A percentile compares a stretch with the other conserved stretches of the same genome.
phyloP scores from a whole-genome alignment of 495 filamentous ascomycete genomes.

The Hypomontagnella submonticulosa region DNA sequence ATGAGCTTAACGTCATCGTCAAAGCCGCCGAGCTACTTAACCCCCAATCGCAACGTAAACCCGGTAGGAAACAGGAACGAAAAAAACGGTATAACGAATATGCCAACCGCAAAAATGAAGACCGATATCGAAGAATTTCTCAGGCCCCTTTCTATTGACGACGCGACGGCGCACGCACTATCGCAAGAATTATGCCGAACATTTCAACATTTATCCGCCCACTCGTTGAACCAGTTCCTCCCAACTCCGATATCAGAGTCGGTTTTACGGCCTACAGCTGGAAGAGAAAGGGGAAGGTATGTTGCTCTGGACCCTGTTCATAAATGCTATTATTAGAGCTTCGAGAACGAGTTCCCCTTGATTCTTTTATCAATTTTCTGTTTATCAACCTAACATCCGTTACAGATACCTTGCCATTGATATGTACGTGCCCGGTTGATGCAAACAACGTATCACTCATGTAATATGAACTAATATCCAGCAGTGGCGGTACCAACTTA shows the following conservation, averaged over 20 bases:
- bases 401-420: constrained; percentile 78
- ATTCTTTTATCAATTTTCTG: background rate
- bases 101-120: constrained; percentile 37
- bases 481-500: constrained; percentile 78
- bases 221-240: constrained; percentile 77
- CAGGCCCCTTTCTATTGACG: constrained; percentile 56
- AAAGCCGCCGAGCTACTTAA: constrained; percentile 6
- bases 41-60: background rate
- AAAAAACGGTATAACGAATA: background rate
- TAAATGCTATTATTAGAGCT: constrained; percentile 17
- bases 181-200: constrained; percentile 69
- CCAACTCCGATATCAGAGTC: constrained; percentile 79
- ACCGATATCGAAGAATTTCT: constrained; percentile 56
- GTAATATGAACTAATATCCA: constrained; percentile 18
- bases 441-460: background rate
- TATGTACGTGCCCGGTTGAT: constrained; percentile 60
- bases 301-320: constrained; percentile 36
- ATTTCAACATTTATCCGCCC: constrained; percentile 71
- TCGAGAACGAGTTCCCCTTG: background rate
- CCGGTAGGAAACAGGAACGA: background rate
- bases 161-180: constrained; percentile 64
- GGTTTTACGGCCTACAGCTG: constrained; percentile 66
- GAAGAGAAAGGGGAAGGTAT: constrained; percentile 68
- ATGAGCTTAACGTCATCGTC: constrained; percentile 30
- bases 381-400: constrained; percentile 33